Base-by-base conservation (phyloP, 78 protist genomes). In the Dictyostelium discoideum region DNA sequence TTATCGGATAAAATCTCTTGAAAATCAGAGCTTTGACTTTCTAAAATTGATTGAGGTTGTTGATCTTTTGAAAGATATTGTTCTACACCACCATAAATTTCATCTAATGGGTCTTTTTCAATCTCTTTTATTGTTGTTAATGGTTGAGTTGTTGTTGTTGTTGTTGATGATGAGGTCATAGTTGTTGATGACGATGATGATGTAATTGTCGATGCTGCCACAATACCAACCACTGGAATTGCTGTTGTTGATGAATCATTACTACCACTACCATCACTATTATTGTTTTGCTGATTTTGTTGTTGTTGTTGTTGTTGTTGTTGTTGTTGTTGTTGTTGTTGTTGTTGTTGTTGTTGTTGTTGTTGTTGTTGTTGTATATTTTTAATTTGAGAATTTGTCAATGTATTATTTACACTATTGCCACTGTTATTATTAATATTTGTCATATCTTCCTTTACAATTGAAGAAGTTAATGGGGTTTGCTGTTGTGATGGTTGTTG, bases 91-190 rank as follows among this genome's bases (percentile, higher is more conserved):
- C 95, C 95, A 82, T 90, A 90, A 5, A 90, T 16, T 50, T 90
- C 95, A 73, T 90, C 95, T 4, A 90, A 90, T 72, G 82, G 89
- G 54, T 50, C 79, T 24, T 87, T 87, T 63, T 87, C 93, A 18
- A 37, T 48, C 46, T 74, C 81, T 74, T 81, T 44, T 11, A 67
- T 63, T 22, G 48, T 63, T 57, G 37, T 11, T 7, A 84, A 20
- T n/a, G 72, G 73, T 72, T 29, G 32, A 42, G 77, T 8, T 74
- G 48, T 76, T 85, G 57, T 26, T 42, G 69, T 26, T 50, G 87
- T 22, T 14, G 73, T 0, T 54, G 86, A 6, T 83, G 57, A 2
- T 46, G 85, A 4, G 0, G 85, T 48, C 1, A 67, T 48, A 2
- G 57, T 42, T 81, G 69, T 48, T 50, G 85, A 26, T 16, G 42